These are phyloP conservation scores for Sambucus nigra DNA, from an alignment of 129 eudicot species.

Conservation along the genomic window DNA sequence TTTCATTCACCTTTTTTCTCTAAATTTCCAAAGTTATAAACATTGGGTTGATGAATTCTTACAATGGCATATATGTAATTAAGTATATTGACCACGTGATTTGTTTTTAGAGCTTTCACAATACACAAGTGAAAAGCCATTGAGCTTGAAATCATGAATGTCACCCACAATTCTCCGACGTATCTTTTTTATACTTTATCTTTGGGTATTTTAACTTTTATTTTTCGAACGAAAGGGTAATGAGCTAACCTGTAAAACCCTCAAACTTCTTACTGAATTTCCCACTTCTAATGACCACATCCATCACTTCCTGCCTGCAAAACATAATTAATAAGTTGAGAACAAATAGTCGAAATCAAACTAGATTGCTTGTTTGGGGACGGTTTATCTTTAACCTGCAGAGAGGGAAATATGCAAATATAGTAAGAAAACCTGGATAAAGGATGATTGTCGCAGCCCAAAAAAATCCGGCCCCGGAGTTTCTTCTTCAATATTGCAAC, in stretches of 20 bases:
- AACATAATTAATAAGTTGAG: slow-evolving; percentile 9
- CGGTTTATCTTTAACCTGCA: too few species aligned
- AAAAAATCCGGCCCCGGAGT: slow-evolving; percentile 45
- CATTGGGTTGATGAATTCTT: too few species aligned
- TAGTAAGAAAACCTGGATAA: slow-evolving; percentile 53
- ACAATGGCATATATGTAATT: too few species aligned
- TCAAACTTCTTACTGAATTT: slow-evolving; percentile 59
- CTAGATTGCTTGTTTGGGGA: too few species aligned
- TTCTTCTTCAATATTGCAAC: slow-evolving; percentile 74
- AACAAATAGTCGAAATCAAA: too few species aligned
- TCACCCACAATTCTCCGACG: too few species aligned
- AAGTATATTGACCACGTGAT: neutral
- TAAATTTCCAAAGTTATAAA: too few species aligned
- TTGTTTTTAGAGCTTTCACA: neutral
- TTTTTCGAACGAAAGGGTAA: neutral
- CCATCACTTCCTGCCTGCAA: slow-evolving; percentile 85
- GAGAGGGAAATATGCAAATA: neutral
- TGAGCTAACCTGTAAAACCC: slow-evolving; percentile 60
- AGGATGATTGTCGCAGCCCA: slow-evolving; percentile 96
- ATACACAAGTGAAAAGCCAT: neutral
- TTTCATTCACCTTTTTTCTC: too few species aligned
- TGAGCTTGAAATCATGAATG: too few species aligned
- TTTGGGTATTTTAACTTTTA: too few species aligned
- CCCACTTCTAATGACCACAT: slow-evolving; percentile 71
- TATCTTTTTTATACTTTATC: too few species aligned